Base-by-base conservation (phyloP, 2,329 filamentous ascomycete genomes). In the Herpotrichia juniperi region DNA sequence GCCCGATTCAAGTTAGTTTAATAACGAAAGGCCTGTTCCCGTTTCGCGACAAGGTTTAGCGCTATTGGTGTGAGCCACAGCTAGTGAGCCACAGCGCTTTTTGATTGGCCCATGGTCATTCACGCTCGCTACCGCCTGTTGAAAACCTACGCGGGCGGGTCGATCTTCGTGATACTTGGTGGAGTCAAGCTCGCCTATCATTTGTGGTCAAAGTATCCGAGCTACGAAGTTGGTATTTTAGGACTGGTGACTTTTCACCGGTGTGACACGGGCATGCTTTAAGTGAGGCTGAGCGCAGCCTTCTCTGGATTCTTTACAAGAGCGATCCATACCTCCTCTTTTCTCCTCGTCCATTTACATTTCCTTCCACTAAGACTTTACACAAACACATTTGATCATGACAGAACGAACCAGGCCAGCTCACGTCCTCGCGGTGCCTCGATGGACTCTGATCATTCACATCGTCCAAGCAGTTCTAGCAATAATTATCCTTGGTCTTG, bases 401-500 rank as follows among this genome's bases (percentile, higher is more conserved):
- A 42, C 42, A 40, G 24, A 43, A 30, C 24, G 25, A 28, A 19
- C 40, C 10, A 8, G 24, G 19, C 40, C 40, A 12, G 40, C 47
- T n/a, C 42, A 57, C 22, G 39, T 61, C 16, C 47, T 61, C 17
- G 34, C 51, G 14, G 42, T 62, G 19, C 63, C 57, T 14, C 48
- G 57, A 24, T 62, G 57, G 35, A 58, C 57, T 5, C 22, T 66
- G 1, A 45, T 59, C 17, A 35, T 66, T 35, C 64, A 69, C 47
- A 48, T 42, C n/a, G 51, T 57, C 1, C 64, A 69, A 50, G 37
- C 66, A n/a, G 56, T 81, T 14, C 55, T 84, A 12, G 73, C 74
- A 16, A 47, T 84, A 31, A 53, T 79, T 30, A 68, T 79, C 24
- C 66, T 84, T 1, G 81, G 76, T 12, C 70, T 85, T 30, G 69